phyloP scores from a whole-genome alignment of 306 rosid species.

The Pueraria montana region DNA sequence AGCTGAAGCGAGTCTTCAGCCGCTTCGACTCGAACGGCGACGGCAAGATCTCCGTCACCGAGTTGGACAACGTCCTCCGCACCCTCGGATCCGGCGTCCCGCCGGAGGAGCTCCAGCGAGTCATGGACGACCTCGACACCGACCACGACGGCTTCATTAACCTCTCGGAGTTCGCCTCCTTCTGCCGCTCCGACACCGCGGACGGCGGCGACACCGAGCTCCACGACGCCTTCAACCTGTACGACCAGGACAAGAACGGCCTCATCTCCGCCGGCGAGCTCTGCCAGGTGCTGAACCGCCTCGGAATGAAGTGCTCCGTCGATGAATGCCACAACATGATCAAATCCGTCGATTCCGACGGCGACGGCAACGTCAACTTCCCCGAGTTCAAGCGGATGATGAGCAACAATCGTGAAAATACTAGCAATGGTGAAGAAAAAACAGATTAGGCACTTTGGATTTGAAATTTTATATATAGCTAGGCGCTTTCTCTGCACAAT shows the following conservation, averaged over 20 bases:
- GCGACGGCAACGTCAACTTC: conserved; percentile 87
- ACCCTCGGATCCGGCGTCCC: conserved; percentile 66
- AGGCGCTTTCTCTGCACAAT: not conserved
- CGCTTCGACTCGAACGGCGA: conserved; percentile 93
- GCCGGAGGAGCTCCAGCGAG: conserved; percentile 58
- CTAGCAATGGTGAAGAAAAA: conserved; percentile 31
- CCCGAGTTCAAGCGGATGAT: conserved; percentile 89
- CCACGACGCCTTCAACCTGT: conserved; percentile 82
- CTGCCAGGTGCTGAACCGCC: conserved; percentile 72
- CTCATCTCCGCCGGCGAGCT: conserved; percentile 81
- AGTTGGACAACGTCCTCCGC: conserved; percentile 71
- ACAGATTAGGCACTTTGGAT: conserved; percentile 7
- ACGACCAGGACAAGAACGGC: conserved; percentile 87
- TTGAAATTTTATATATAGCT: conserved; percentile 1
- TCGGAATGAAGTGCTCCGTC: conserved; percentile 68
- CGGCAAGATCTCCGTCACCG: conserved; percentile 83
- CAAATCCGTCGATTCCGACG: conserved; percentile 80
- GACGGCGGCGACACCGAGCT: conserved; percentile 74
- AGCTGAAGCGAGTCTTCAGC: conserved; percentile 68
- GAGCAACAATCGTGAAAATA: conserved; percentile 48
- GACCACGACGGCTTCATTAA: conserved; percentile 81
- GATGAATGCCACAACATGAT: conserved; percentile 85
- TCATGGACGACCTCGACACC: conserved; percentile 88
- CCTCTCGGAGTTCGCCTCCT: conserved; percentile 77
- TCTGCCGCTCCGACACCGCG: conserved; percentile 59